Evolutionary conservation across 2,329 filamentous ascomycete species (phyloP).

Genomic region (Neofusicoccum parvum): DNA sequence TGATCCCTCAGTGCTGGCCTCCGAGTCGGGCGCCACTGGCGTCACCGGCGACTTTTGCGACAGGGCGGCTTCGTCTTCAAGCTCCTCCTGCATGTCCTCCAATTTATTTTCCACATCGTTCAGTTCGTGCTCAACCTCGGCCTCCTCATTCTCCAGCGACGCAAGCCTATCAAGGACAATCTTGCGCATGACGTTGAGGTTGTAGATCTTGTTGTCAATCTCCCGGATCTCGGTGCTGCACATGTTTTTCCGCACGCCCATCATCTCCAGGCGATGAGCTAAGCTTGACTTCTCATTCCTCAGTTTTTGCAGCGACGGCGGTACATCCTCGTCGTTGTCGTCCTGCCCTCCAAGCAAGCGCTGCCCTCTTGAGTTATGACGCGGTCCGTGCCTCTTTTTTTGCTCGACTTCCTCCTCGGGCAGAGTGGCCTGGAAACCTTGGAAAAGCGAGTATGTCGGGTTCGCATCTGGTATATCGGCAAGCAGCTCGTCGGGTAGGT

Average conservation of each 20-base stretch:
- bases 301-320: conserved; percentile 70
- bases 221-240: conserved; percentile 93
- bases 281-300: conserved; percentile 79
- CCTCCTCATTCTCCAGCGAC: conserved; percentile 85
- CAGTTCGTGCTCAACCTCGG: conserved; percentile 82
- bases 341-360: conserved; percentile 71
- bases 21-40: conserved; percentile 50
- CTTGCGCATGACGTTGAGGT: conserved; percentile 87
- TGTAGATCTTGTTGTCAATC: conserved; percentile 95
- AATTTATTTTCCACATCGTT: conserved; percentile 63
- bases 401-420: conserved; percentile 66
- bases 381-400: conserved; percentile 61
- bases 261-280: conserved; percentile 85
- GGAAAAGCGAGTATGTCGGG: conserved; percentile 89
- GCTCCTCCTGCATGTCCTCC: conserved; percentile 63
- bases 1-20: conserved; percentile 50
- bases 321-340: conserved; percentile 58
- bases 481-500: conserved; percentile 87
- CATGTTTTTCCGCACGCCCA: conserved; percentile 95
- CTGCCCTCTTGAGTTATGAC: conserved; percentile 72
- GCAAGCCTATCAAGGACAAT: conserved; percentile 88
- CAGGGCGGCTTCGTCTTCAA: conserved; percentile 53
- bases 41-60: conserved; percentile 42
- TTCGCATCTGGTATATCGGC: conserved; percentile 83
- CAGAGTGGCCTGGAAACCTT: conserved; percentile 90